These are phyloP conservation scores for Tagetes erecta DNA, from an alignment of 129 eudicot genomes.

Conservation along the genomic window DNA sequence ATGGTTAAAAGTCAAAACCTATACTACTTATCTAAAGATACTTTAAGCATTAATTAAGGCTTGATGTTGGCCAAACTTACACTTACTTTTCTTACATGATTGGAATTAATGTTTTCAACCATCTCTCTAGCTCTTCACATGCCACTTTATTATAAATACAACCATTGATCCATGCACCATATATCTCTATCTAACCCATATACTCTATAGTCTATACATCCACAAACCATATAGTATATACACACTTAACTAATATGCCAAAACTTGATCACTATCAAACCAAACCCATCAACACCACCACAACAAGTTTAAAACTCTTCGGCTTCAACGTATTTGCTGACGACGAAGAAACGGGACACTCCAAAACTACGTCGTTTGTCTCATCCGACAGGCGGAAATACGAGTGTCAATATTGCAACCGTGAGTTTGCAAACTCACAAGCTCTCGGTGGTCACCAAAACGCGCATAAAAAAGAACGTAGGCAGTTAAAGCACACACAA, in stretches of 20 bases:
- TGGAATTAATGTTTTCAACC: conserved; percentile 27
- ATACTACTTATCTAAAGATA: not conserved
- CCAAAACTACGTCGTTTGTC: conserved; percentile 32
- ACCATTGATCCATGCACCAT: conserved; percentile 21
- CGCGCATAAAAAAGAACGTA: conserved; percentile 93
- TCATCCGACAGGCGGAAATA: conserved; percentile 59
- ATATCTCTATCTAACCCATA: not conserved
- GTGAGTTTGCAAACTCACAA: conserved; percentile 94
- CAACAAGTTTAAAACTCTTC: conserved; percentile 59
- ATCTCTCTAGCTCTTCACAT: conserved; percentile 23
- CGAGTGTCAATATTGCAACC: conserved; percentile 84
- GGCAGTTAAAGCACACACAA: conserved; percentile 75
- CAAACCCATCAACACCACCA: conserved; percentile 31
- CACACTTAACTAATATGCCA: conserved; percentile 35
- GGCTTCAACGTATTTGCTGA: conserved; percentile 62
- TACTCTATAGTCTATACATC: too few relatives aligned
- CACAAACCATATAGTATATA: not conserved
- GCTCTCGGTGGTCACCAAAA: conserved; percentile 96
- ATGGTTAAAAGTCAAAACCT: conserved; percentile 16
- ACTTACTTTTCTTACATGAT: conserved; percentile 41
- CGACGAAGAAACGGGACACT: conserved; percentile 39
- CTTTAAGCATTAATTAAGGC: conserved; percentile 14
- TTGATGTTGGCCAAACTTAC: conserved; percentile 51
- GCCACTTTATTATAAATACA: conserved; percentile 27
- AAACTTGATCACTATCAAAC: conserved; percentile 38